phyloP scores from a whole-genome alignment of 1,284 basidiomycete genomes.

The Moesziomyces sp. region DNA sequence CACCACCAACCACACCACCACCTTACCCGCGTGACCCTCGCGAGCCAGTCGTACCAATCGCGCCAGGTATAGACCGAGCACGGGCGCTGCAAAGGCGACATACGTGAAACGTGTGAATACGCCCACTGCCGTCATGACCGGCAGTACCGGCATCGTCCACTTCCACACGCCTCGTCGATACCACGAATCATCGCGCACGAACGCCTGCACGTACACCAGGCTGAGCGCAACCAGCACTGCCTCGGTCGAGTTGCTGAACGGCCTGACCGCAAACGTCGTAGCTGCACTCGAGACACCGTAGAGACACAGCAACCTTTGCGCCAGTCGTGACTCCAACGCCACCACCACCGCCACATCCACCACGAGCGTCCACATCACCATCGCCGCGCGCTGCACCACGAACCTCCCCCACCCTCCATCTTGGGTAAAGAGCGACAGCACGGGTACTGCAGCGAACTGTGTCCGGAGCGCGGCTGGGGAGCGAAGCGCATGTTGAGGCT shows the following conservation, averaged over 20 bases:
- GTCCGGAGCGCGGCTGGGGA: constrained; percentile 15
- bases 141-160: constrained; percentile 13
- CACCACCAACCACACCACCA: constrained; percentile 4
- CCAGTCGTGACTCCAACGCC: constrained; percentile 8
- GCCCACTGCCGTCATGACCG: constrained; percentile 36
- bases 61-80: constrained; percentile 9
- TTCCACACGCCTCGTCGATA: constrained; percentile 6
- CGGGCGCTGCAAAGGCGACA: constrained; percentile 55
- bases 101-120: constrained; percentile 65
- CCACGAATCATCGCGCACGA: constrained; percentile 7
- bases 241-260: constrained; percentile 67
- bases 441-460: constrained; percentile 5
- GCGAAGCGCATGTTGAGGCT: constrained; percentile 21
- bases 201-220: constrained; percentile 7
- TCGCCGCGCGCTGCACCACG: constrained; percentile 9
- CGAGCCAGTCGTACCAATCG: neutral
- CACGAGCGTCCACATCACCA: constrained; percentile 17
- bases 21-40: neutral
- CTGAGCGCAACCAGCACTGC: constrained; percentile 43
- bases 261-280: constrained; percentile 63
- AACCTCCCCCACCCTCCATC: constrained; percentile 16
- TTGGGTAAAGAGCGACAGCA: neutral
- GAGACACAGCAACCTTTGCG: constrained; percentile 33
- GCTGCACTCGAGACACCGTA: constrained; percentile 53
- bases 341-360: constrained; percentile 12